phyloP scores from a whole-genome alignment of 768 basidiomycete genomes.

The Kwoniella pini region DNA sequence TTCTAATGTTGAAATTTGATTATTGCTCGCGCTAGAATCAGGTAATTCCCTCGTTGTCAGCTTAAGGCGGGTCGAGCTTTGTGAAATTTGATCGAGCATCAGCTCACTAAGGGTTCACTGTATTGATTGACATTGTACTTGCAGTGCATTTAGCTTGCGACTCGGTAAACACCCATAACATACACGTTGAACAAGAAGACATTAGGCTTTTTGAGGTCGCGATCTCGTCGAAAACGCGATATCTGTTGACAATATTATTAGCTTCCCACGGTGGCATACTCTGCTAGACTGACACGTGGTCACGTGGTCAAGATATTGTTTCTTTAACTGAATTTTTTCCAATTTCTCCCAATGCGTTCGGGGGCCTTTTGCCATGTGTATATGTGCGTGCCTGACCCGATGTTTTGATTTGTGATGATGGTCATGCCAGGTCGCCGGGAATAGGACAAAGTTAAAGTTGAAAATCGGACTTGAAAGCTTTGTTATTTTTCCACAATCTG shows the following conservation, averaged over 20 bases:
- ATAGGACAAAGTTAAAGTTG: neutral
- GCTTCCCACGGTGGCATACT: constrained; percentile 7
- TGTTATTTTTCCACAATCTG: constrained; percentile 8
- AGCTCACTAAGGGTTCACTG: constrained; percentile 36
- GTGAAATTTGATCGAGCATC: no score
- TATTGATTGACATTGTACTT: constrained; percentile 28
- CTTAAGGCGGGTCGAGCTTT: no score
- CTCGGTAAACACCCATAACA: neutral
- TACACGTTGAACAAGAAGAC: no score
- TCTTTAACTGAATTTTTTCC: no score
- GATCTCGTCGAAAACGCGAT: neutral
- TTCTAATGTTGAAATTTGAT: constrained; percentile 67
- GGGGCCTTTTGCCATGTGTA: no score
- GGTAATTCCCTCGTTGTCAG: no score
- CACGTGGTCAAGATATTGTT: neutral
- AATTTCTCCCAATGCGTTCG: no score
- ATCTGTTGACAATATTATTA: neutral
- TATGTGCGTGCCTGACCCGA: neutral
- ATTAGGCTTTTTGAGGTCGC: no score
- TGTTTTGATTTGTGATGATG: neutral
- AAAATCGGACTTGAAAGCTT: neutral
- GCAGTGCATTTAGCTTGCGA: neutral
- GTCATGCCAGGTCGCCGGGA: neutral
- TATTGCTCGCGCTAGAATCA: constrained; percentile 61
- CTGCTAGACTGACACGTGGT: neutral